These are phyloP conservation scores for Neurospora tetraspora DNA, from an alignment of 495 filamentous ascomycete genomes.

Conservation along the genomic window DNA sequence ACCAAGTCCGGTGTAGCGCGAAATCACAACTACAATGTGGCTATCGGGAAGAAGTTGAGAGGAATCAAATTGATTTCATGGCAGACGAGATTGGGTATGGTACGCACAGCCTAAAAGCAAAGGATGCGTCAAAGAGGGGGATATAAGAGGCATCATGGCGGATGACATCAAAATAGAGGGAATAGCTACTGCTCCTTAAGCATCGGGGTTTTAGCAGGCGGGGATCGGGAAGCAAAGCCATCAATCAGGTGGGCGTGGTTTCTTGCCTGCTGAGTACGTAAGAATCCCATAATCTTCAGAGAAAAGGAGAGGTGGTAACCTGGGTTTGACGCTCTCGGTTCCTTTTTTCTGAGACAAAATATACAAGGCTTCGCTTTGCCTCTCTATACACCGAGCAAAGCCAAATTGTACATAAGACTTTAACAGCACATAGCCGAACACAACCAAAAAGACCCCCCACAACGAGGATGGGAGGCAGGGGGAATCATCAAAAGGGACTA, in stretches of 20 bases:
- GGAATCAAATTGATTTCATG: too few species aligned
- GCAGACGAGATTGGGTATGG: neutral
- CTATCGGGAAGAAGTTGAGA: too few species aligned
- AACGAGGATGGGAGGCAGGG: neutral
- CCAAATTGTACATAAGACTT: neutral
- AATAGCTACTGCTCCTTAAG: neutral
- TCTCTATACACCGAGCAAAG: neutral
- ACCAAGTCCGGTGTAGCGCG: neutral
- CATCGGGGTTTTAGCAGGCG: neutral
- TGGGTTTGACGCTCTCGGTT: neutral
- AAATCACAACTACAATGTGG: too few species aligned
- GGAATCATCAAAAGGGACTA: neutral
- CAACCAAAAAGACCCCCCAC: neutral
- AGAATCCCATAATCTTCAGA: neutral
- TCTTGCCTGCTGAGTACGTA: neutral
- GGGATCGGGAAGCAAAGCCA: neutral
- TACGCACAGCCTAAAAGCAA: neutral
- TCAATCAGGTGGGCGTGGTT: neutral
- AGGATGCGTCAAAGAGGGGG: neutral
- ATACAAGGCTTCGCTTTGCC: neutral
- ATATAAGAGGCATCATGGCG: neutral
- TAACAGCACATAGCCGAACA: neutral
- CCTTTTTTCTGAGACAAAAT: neutral
- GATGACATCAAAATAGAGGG: neutral
- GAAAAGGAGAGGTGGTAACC: neutral